phyloP scores from a whole-genome alignment of 2,329 filamentous ascomycete genomes.

The Aspergillus brasiliensis region DNA sequence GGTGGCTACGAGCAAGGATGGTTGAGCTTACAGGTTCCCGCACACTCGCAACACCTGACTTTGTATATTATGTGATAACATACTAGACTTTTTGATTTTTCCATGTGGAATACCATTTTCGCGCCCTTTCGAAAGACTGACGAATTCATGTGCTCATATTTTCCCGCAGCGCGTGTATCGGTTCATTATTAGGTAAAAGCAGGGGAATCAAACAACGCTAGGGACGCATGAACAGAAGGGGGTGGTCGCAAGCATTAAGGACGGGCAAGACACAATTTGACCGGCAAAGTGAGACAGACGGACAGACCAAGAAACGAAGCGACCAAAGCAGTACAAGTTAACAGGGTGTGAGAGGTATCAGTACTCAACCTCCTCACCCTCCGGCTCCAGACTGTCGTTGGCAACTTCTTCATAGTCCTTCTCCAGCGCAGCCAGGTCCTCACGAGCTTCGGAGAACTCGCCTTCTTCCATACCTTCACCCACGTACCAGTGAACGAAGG shows the following conservation, averaged over 20 bases:
- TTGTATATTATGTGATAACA: constrained; percentile 7
- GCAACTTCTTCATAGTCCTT: constrained; percentile 87
- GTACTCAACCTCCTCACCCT: constrained; percentile 55
- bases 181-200: constrained; percentile 8
- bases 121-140: not conserved
- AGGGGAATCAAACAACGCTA: constrained; percentile 20
- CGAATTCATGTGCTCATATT: constrained; percentile 14
- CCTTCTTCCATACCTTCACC: constrained; percentile 92
- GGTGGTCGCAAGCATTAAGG: constrained; percentile 25
- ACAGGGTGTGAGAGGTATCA: not conserved
- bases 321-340: constrained; percentile 11
- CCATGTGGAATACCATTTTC: not conserved
- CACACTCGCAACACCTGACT: not conserved
- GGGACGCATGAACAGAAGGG: constrained; percentile 25
- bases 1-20: constrained; percentile 16
- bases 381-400: constrained; percentile 66
- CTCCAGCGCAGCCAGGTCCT: constrained; percentile 82
- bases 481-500: constrained; percentile 75
- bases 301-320: constrained; percentile 22
- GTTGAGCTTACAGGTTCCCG: not conserved
- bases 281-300: constrained; percentile 14
- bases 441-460: constrained; percentile 83
- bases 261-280: constrained; percentile 16
- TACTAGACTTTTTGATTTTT: constrained; percentile 1
- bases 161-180: constrained; percentile 6